Evolutionary conservation across 768 basidiomycete species (phyloP).

Genomic region (Serendipita indica): DNA sequence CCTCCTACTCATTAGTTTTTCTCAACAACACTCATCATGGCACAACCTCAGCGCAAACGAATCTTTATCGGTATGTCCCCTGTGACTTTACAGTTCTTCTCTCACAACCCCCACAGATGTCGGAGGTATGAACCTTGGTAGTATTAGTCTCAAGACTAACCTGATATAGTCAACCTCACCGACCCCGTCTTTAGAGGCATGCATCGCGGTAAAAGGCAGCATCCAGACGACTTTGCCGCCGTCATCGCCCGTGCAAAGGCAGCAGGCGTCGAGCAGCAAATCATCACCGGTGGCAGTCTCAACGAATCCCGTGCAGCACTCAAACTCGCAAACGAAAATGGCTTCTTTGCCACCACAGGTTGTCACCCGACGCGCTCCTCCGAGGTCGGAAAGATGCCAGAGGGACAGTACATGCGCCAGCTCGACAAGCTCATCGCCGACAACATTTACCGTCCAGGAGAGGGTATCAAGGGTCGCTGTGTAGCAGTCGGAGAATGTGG

Average conservation of each 20-base stretch:
- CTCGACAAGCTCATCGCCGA: constrained; percentile 39
- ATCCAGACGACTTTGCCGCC: constrained; percentile 47
- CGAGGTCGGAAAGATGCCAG: constrained; percentile 46
- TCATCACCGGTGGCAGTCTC: constrained; percentile 64
- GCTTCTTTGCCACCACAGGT: constrained; percentile 57
- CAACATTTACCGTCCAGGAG: constrained; percentile 37
- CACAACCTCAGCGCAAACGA: no score
- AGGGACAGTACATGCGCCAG: constrained; percentile 45
- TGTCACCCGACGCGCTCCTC: constrained; percentile 64
- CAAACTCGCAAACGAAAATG: constrained; percentile 40
- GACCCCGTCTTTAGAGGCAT: constrained; percentile 43
- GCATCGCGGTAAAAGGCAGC: constrained; percentile 35
- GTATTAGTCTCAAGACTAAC: neutral
- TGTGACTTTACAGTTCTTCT: neutral
- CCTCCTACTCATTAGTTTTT: no score
- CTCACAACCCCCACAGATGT: constrained; percentile 22
- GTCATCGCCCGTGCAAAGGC: constrained; percentile 40
- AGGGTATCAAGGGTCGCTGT: no score
- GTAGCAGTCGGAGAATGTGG: constrained; percentile 73
- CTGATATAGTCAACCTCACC: constrained; percentile 33
- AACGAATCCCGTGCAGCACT: constrained; percentile 46
- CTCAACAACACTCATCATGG: no score
- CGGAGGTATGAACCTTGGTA: constrained; percentile 22
- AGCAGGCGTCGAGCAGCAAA: constrained; percentile 53
- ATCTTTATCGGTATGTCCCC: neutral